These are phyloP conservation scores for Diplodia seriata DNA, from an alignment of 2,329 filamentous ascomycete species.

Conservation along the genomic window DNA sequence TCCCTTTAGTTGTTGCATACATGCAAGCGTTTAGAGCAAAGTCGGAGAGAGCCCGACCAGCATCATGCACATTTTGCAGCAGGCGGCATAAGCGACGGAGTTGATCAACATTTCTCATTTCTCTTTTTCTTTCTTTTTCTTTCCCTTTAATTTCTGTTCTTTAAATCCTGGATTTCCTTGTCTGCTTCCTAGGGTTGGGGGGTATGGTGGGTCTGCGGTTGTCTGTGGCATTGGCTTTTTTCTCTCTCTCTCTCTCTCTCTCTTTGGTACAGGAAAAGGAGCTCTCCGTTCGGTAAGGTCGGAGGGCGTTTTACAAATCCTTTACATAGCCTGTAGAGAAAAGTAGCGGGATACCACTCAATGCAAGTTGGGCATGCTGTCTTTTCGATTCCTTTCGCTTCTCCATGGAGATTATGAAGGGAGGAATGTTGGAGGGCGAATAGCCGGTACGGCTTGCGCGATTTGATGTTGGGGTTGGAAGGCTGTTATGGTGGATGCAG, in stretches of 20 bases:
- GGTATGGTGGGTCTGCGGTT: not conserved
- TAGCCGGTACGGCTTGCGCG: too few relatives aligned
- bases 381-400: not conserved
- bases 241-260: too few relatives aligned
- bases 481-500: too few relatives aligned
- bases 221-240: not conserved
- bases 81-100: slow-evolving; percentile 28
- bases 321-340: not conserved
- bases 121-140: not conserved
- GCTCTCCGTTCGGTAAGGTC: not conserved
- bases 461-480: too few relatives aligned
- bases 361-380: not conserved
- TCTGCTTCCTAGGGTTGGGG: too few relatives aligned
- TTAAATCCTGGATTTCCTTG: not conserved
- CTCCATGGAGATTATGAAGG: too few relatives aligned
- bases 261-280: not conserved
- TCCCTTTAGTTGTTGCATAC: not conserved
- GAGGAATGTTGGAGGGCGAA: too few relatives aligned
- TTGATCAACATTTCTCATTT: slow-evolving; percentile 9
- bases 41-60: slow-evolving; percentile 1
- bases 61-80: slow-evolving; percentile 13
- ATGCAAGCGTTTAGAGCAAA: slow-evolving; percentile 1
- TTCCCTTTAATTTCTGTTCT: not conserved
- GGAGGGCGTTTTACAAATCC: too few relatives aligned
- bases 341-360: slow-evolving; percentile 16